phyloP scores from a whole-genome alignment of 768 basidiomycete species.

The Cyclocybe cylindracea region DNA sequence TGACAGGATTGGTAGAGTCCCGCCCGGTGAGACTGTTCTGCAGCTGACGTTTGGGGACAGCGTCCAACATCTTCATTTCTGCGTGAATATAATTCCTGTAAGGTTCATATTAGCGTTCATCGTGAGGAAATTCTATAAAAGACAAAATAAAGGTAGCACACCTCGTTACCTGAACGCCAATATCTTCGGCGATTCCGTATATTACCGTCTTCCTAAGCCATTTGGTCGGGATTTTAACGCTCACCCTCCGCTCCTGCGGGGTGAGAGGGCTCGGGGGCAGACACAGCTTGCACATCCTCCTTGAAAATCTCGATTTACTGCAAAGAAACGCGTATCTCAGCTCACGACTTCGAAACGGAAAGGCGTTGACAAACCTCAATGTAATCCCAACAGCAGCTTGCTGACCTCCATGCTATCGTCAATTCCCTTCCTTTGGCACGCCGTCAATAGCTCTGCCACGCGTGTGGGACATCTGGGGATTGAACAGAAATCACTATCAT shows the following conservation, averaged over 20 bases:
- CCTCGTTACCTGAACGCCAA: constrained; percentile 33
- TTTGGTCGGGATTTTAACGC: constrained; percentile 28
- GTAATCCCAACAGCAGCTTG: constrained; percentile 22
- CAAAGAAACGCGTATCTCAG: neutral
- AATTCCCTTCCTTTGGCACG: constrained; percentile 26
- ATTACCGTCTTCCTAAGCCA: constrained; percentile 28
- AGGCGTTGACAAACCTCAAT: constrained; percentile 24
- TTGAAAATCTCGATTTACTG: constrained; percentile 29
- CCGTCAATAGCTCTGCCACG: constrained; percentile 15
- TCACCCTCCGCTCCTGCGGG: constrained; percentile 25
- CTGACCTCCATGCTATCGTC: constrained; percentile 25
- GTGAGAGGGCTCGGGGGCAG: constrained; percentile 29
- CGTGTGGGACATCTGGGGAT: constrained; percentile 17
- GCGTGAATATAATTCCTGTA: constrained; percentile 14
- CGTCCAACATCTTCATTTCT: constrained; percentile 12
- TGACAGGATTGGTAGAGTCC: neutral
- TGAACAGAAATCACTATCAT: neutral
- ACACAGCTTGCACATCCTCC: constrained; percentile 26
- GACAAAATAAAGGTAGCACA: neutral
- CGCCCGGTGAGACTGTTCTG: neutral
- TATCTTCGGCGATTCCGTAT: constrained; percentile 26
- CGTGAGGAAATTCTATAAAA: neutral
- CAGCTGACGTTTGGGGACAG: constrained; percentile 3
- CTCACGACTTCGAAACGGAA: neutral
- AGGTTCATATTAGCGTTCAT: neutral